Percentiles rank a stretch among this genome's conserved stretches.
phyloP scores from a whole-genome alignment of 2,329 filamentous ascomycete genomes.

The Diaporthe citrichinensis region DNA sequence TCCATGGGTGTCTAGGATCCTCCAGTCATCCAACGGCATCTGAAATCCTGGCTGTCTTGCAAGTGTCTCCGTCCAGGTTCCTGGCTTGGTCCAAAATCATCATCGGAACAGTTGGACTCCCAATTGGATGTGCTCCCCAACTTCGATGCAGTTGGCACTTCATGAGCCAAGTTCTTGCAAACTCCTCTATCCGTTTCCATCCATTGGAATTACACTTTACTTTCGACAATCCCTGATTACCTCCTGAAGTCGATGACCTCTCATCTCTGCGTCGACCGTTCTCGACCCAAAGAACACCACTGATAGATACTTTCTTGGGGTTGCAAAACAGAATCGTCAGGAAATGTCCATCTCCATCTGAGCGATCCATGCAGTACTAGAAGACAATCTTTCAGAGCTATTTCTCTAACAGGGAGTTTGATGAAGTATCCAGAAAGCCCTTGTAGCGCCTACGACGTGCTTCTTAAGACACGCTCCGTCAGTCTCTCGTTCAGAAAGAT shows the following conservation, averaged over 20 bases:
- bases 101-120: background rate
- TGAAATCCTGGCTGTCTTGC: background rate
- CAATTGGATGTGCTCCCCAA: too few relatives aligned
- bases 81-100: background rate
- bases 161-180: background rate
- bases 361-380: background rate
- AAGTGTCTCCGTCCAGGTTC: background rate
- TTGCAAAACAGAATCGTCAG: too few relatives aligned
- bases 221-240: background rate
- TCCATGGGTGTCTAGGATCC: too few relatives aligned
- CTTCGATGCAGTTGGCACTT: background rate
- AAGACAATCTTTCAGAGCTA: background rate
- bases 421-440: background rate
- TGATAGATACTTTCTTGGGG: background rate
- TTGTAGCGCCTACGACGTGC: background rate
- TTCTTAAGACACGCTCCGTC: background rate
- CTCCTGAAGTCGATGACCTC: background rate
- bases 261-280: background rate
- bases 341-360: too few relatives aligned
- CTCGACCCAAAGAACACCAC: background rate
- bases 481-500: background rate
- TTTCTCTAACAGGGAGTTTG: too few relatives aligned
- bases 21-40: background rate
- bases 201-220: background rate
- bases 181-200: background rate